A percentile compares a stretch with the other conserved stretches of the same genome.
phyloP scores from a whole-genome alignment of 2,329 filamentous ascomycete species.

The Tolypocladium ovalisporum region DNA sequence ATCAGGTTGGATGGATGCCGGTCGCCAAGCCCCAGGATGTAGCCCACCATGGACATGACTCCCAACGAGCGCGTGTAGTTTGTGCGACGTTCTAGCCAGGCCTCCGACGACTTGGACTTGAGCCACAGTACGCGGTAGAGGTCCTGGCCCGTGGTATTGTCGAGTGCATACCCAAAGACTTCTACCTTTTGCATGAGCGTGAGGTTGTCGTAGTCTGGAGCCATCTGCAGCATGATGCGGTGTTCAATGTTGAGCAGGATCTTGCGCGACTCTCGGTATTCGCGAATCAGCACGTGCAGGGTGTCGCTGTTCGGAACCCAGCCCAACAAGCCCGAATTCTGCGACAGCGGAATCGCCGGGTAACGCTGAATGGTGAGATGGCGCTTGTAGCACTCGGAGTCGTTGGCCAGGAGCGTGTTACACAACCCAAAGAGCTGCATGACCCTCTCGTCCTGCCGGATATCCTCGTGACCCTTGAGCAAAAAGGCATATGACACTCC shows the following conservation, averaged over 20 bases:
- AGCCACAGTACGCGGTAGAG: slow-evolving; percentile 96
- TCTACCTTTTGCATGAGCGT: slow-evolving; percentile 99
- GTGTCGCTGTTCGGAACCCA: slow-evolving; percentile 99
- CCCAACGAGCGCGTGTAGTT: slow-evolving; percentile 96
- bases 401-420: slow-evolving; percentile 87
- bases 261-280: slow-evolving; percentile 94
- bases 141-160: slow-evolving; percentile 98
- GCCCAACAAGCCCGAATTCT: slow-evolving; percentile 87
- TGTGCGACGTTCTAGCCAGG: slow-evolving; percentile 95
- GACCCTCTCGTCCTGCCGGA: slow-evolving; percentile 95
- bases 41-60: slow-evolving; percentile 99
- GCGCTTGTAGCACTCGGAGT: slow-evolving; percentile 93
- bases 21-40: slow-evolving; percentile 93
- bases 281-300: slow-evolving; percentile 87
- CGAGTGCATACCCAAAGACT: slow-evolving; percentile 96
- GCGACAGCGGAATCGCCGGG: slow-evolving; percentile 91
- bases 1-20: slow-evolving; percentile 96
- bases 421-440: slow-evolving; percentile 98
- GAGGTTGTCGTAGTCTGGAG: slow-evolving; percentile 95
- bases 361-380: slow-evolving; percentile 95
- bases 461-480: slow-evolving; percentile 98
- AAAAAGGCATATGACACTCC: slow-evolving; percentile 79
- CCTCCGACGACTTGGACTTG: slow-evolving; percentile 96
- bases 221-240: slow-evolving; percentile 99
- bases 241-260: slow-evolving; percentile 99